Evolutionary conservation across 2,329 filamentous ascomycete genomes (phyloP).

Genomic region (Blumeria graminis): DNA sequence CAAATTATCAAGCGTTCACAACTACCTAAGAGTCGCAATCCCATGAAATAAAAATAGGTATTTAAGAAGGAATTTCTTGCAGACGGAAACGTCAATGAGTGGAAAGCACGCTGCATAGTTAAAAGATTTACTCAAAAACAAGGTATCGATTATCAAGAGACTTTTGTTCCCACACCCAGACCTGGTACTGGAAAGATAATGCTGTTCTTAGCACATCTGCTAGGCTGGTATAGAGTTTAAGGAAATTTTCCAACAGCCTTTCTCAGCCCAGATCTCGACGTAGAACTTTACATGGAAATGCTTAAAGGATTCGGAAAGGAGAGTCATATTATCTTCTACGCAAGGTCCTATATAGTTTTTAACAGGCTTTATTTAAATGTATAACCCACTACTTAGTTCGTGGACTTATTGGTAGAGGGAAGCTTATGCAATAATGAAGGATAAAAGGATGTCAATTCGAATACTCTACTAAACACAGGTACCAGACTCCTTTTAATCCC

Average conservation of each 20-base stretch:
- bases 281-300: too few relatives aligned
- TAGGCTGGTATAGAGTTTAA: background rate
- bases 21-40: background rate
- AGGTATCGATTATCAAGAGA: background rate
- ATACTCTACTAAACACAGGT: too few relatives aligned
- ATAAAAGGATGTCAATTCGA: too few relatives aligned
- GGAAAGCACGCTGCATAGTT: background rate
- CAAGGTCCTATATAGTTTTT: background rate
- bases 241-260: background rate
- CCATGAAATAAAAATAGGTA: background rate
- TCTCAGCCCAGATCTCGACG: background rate
- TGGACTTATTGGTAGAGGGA: too few relatives aligned
- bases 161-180: background rate
- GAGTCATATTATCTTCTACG: background rate
- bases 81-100: background rate
- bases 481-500: too few relatives aligned
- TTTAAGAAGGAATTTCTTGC: background rate
- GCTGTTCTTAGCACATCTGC: background rate
- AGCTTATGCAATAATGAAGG: too few relatives aligned
- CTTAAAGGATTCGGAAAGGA: too few relatives aligned
- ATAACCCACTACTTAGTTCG: too few relatives aligned
- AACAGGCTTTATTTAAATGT: too few relatives aligned
- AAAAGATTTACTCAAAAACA: background rate
- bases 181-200: background rate
- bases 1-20: background rate